phyloP scores from a whole-genome alignment of 2,329 filamentous ascomycete species.

The Zarea fungicola region DNA sequence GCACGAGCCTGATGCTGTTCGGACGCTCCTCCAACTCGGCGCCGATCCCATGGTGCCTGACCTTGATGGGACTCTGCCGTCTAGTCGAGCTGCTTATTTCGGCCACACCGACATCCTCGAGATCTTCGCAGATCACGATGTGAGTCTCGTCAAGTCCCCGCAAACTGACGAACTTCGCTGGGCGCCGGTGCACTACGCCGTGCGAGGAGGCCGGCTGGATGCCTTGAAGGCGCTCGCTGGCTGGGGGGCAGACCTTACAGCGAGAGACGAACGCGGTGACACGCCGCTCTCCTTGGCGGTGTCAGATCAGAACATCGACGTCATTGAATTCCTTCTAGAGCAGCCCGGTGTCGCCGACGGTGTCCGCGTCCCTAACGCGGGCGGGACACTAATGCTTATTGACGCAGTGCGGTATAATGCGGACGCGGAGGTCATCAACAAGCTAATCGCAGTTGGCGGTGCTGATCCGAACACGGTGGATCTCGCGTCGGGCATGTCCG shows the following conservation, averaged over 20 bases:
- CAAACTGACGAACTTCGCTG: neutral
- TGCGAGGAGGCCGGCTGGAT: neutral
- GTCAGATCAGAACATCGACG: neutral
- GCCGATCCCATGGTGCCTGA: neutral
- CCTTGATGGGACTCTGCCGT: neutral
- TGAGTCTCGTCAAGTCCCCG: neutral
- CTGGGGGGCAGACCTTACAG: neutral
- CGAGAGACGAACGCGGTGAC: neutral
- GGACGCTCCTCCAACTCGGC: neutral
- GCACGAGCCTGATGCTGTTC: neutral
- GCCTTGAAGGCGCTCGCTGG: neutral
- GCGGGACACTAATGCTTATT: no score
- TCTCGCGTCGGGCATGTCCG: no score
- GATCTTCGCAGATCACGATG: neutral
- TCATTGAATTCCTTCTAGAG: neutral
- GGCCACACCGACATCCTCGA: neutral
- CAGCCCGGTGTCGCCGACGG: neutral
- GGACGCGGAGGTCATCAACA: no score
- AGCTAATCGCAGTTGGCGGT: no score
- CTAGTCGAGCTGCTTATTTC: neutral
- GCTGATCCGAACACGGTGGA: no score
- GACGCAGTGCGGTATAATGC: no score
- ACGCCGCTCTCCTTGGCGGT: neutral
- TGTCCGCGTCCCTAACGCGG: no score
- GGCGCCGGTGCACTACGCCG: neutral